A percentile compares a stretch with the other conserved stretches of the same genome.
phyloP scores from a whole-genome alignment of 768 basidiomycete species.

The Agaricus subrufescens region DNA sequence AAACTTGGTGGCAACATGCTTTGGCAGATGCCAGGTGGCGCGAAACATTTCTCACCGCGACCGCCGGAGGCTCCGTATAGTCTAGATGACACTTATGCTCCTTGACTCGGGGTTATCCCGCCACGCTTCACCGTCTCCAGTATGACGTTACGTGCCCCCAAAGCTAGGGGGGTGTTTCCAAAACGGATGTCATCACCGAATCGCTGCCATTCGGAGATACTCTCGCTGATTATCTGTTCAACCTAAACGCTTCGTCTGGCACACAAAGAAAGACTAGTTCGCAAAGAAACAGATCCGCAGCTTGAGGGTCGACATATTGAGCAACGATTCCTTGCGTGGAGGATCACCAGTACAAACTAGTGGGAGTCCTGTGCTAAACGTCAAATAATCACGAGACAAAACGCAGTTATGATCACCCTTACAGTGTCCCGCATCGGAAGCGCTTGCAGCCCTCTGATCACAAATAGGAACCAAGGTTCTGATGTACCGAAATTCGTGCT shows the following conservation, averaged over 20 bases:
- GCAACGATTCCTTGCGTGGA: conserved; percentile 88
- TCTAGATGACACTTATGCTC: conserved; percentile 62
- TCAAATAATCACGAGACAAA: background rate
- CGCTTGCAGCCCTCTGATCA: conserved; percentile 82
- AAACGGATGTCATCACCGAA: conserved; percentile 19
- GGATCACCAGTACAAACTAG: conserved; percentile 81
- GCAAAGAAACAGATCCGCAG: conserved; percentile 72
- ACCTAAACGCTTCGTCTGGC: background rate
- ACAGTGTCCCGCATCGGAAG: conserved; percentile 88
- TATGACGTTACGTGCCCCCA: conserved; percentile 72
- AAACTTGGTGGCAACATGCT: conserved; percentile 70
- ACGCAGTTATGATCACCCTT: conserved; percentile 47
- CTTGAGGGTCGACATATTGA: conserved; percentile 85
- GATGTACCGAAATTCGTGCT: conserved; percentile 86
- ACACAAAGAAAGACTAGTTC: conserved; percentile 38
- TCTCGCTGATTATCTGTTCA: conserved; percentile 18
- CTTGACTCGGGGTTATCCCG: conserved; percentile 42
- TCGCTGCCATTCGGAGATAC: conserved; percentile 27
- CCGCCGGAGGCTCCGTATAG: conserved; percentile 96
- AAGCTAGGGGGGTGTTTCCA: conserved; percentile 57
- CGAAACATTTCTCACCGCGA: conserved; percentile 59
- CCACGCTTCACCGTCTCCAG: conserved; percentile 95
- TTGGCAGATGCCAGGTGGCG: conserved; percentile 47
- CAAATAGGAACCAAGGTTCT: conserved; percentile 88
- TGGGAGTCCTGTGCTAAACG: conserved; percentile 52